Conservation (phyloP, 306 rosid species). For the Trifolium dubium region DNA sequence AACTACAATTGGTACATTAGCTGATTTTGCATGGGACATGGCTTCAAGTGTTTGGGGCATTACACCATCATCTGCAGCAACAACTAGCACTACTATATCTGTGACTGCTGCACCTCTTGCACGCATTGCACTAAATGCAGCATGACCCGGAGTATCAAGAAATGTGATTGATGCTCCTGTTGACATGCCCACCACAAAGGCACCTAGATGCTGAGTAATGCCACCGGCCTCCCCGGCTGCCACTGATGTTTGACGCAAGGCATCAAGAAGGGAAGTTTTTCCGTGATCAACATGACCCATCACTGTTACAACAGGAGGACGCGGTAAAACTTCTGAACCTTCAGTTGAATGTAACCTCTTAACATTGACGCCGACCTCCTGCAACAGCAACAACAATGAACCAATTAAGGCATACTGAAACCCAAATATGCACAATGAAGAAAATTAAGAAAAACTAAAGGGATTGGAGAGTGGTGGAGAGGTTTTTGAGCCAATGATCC, state of each 20-base stretch:
- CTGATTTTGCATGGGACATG: conserved; percentile 87
- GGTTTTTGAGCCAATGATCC: background rate
- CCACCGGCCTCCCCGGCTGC: conserved; percentile 98
- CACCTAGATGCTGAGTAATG: conserved; percentile 97
- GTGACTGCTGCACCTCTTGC: conserved; percentile 98
- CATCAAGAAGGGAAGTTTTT: conserved; percentile 94
- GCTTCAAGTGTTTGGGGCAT: conserved; percentile 99
- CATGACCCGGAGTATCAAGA: conserved; percentile 98
- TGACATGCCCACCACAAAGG: conserved; percentile 86
- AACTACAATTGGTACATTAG: conserved; percentile 89
- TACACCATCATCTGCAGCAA: conserved; percentile 97
- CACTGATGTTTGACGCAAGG: conserved; percentile 91
- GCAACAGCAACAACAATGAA: conserved; percentile 47
- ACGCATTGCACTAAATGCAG: conserved; percentile 99
- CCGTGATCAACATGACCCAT: conserved; percentile 99
- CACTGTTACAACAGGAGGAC: conserved; percentile 90
- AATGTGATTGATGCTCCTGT: conserved; percentile 93
- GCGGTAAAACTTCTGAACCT: conserved; percentile 73
- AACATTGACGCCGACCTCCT: conserved; percentile 83
- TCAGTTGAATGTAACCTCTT: conserved; percentile 81
- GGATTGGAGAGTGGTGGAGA: background rate
- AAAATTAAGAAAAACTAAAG: conserved; percentile 5
- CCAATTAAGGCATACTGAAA: conserved; percentile 23
- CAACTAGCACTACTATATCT: conserved; percentile 89
- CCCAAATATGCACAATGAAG: conserved; percentile 28